Percentiles rank a stretch among this genome's conserved stretches.
These are phyloP conservation scores for Cajanus cajan DNA, from an alignment of 306 rosid genomes.

Conservation along the genomic window DNA sequence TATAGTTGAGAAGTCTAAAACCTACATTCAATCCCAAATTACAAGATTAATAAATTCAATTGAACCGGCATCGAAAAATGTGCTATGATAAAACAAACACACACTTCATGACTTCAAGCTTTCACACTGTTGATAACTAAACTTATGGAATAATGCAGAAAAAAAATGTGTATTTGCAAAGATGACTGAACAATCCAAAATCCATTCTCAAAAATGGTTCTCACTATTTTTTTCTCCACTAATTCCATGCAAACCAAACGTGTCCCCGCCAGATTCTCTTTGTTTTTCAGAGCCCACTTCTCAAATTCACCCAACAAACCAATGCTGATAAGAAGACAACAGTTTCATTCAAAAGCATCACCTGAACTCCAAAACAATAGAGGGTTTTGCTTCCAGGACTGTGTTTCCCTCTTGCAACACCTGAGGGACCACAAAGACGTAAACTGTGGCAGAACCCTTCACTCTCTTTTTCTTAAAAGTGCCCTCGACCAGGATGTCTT, in stretches of 20 bases:
- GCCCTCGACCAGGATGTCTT: conserved; percentile 38
- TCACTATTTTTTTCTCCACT: not conserved
- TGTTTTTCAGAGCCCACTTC: conserved; percentile 18
- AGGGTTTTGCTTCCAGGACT: conserved; percentile 38
- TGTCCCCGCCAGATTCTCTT: not conserved
- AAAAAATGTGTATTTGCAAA: not conserved
- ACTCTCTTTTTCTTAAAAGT: conserved; percentile 38
- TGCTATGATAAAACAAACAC: too few species aligned
- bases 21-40: too few species aligned
- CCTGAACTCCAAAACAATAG: not conserved
- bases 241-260: conserved; percentile 6
- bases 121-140: not conserved
- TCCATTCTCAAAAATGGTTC: conserved; percentile 19
- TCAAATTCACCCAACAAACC: not conserved
- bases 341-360: not conserved
- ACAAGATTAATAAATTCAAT: too few species aligned
- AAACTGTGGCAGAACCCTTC: conserved; percentile 35
- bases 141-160: not conserved
- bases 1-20: too few species aligned
- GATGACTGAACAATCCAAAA: not conserved
- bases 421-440: conserved; percentile 24
- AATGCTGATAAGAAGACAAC: not conserved
- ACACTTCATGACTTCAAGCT: too few species aligned
- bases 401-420: conserved; percentile 35
- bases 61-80: too few species aligned